These are phyloP conservation scores for Lizonia empirigonia DNA, from an alignment of 2,329 filamentous ascomycete genomes.

Conservation along the genomic window DNA sequence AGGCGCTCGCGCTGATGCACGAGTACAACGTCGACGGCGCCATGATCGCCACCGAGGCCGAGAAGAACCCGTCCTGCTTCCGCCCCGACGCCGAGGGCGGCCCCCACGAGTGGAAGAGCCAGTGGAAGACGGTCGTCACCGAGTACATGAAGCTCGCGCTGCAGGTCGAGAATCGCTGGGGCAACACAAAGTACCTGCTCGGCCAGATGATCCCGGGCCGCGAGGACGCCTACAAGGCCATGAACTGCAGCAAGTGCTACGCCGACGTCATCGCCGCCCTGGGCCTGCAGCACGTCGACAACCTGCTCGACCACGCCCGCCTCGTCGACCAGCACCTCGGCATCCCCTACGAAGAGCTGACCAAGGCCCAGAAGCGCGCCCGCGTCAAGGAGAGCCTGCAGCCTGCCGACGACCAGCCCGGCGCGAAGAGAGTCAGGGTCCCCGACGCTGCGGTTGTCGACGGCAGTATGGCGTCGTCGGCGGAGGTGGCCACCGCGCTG, in stretches of 20 bases:
- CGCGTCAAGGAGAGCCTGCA: constrained; percentile 39
- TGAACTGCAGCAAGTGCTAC: constrained; percentile 74
- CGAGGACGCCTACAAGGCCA: constrained; percentile 63
- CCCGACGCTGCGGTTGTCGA: constrained; percentile 22
- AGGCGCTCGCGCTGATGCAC: constrained; percentile 71
- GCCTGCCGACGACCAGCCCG: constrained; percentile 22
- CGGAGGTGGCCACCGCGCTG: constrained; percentile 23
- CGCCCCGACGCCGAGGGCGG: constrained; percentile 71
- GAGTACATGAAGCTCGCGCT: constrained; percentile 76
- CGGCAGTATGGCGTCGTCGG: constrained; percentile 4
- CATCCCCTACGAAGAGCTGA: constrained; percentile 59
- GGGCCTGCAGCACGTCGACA: constrained; percentile 66
- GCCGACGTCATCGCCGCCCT: constrained; percentile 69
- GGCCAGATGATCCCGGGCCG: constrained; percentile 86
- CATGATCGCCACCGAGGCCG: constrained; percentile 95
- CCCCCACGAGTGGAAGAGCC: constrained; percentile 54
- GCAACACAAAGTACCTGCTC: constrained; percentile 92
- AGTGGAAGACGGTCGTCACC: constrained; percentile 78
- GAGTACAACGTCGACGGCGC: constrained; percentile 90
- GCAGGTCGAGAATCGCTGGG: constrained; percentile 81
- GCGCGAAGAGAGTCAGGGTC: constrained; percentile 37
- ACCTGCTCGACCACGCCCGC: constrained; percentile 67
- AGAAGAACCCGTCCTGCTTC: constrained; percentile 91
- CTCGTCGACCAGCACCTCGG: constrained; percentile 69
- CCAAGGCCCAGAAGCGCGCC: constrained; percentile 54